Evolutionary conservation across 2,329 filamentous ascomycete genomes (phyloP).

Genomic region (Fusarium sp.): DNA sequence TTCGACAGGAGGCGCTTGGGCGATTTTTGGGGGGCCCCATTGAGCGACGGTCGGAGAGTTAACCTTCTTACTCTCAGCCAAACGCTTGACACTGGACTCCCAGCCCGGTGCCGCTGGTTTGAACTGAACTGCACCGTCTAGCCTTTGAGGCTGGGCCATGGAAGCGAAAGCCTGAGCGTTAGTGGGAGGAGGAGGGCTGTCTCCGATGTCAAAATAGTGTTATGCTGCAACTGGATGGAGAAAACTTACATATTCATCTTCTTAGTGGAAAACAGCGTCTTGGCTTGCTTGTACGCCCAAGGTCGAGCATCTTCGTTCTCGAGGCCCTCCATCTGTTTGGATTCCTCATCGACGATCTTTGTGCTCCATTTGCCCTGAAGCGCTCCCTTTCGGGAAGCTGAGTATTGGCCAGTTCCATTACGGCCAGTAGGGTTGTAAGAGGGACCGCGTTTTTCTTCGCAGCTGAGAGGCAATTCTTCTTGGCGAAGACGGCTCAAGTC

Average conservation of each 20-base stretch:
- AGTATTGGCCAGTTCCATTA: slow-evolving; percentile 33
- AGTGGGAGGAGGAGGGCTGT: background rate
- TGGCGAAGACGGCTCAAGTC: slow-evolving; percentile 45
- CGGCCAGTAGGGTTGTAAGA: slow-evolving; percentile 21
- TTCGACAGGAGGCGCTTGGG: background rate
- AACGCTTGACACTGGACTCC: slow-evolving; percentile 19
- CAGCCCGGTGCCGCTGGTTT: slow-evolving; percentile 31
- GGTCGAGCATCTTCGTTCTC: slow-evolving; percentile 37
- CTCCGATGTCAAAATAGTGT: slow-evolving; percentile 3
- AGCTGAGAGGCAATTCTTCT: slow-evolving; percentile 46
- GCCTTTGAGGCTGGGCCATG: background rate
- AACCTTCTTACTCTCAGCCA: background rate
- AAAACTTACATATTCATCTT: slow-evolving; percentile 8
- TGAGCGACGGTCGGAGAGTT: background rate
- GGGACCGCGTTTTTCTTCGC: slow-evolving; percentile 13
- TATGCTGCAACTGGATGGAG: background rate
- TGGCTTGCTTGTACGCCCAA: slow-evolving; percentile 36
- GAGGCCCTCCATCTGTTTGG: slow-evolving; percentile 44
- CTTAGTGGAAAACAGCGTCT: background rate
- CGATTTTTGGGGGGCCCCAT: slow-evolving; percentile 17
- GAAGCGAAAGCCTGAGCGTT: background rate
- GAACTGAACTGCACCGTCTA: slow-evolving; percentile 4
- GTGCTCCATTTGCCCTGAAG: slow-evolving; percentile 34
- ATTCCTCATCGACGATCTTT: slow-evolving; percentile 44
- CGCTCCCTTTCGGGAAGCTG: background rate